Conservation (phyloP, 2,329 filamentous ascomycete species). For the Aspergillus sp. region DNA sequence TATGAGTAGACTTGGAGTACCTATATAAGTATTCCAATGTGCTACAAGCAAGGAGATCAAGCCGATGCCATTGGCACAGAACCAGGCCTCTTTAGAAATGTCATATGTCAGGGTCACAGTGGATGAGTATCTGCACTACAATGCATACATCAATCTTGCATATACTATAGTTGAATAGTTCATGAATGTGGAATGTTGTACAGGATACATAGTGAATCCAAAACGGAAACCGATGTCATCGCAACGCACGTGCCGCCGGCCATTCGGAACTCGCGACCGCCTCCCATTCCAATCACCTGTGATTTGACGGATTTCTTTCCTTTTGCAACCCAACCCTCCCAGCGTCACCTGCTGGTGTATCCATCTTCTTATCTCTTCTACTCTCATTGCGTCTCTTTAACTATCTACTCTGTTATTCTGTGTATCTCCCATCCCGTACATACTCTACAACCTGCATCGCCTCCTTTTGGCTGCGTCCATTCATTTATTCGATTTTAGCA, state of each 20-base stretch:
- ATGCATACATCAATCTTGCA: background rate
- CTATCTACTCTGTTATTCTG: slow-evolving; percentile 15
- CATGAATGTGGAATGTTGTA: background rate
- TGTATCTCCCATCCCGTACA: slow-evolving; percentile 9
- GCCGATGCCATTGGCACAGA: too few species aligned
- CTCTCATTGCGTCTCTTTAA: background rate
- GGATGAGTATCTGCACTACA: too few species aligned
- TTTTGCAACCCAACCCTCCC: background rate
- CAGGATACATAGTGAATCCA: background rate
- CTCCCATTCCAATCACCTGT: background rate
- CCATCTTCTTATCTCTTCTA: slow-evolving; percentile 1
- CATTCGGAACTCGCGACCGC: background rate
- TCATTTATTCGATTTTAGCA: slow-evolving; percentile 3
- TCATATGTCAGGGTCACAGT: too few species aligned
- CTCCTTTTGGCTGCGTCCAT: slow-evolving; percentile 7
- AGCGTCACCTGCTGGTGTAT: background rate
- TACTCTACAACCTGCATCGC: slow-evolving; percentile 21
- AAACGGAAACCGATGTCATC: background rate
- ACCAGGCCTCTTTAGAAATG: too few species aligned
- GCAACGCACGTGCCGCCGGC: background rate
- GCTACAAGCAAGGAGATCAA: too few species aligned
- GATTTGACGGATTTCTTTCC: background rate
- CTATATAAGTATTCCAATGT: too few species aligned
- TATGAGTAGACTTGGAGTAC: too few species aligned
- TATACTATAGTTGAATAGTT: too few species aligned